A percentile compares a stretch with the other conserved stretches of the same genome.
Conservation (phyloP, 225 moss, liverwort and hornwort genomes). For the Polytrichum commune region DNA sequence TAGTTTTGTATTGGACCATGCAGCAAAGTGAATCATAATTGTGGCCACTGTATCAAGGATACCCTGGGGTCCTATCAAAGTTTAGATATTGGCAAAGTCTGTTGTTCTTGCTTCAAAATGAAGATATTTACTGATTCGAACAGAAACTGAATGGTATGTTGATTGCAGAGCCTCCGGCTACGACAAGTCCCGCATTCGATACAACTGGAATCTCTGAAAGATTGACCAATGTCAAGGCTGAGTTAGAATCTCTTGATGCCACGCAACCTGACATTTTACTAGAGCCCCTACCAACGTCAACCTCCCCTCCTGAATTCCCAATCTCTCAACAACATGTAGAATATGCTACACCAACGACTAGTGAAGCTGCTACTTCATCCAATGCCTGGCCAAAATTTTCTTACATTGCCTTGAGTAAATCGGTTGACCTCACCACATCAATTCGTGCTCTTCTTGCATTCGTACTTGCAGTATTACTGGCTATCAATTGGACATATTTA, state of each 20-base stretch:
- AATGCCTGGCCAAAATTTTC: conserved; percentile 25
- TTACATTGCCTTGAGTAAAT: conserved; percentile 24
- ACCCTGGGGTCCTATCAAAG: too few species aligned
- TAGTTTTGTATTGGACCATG: too few species aligned
- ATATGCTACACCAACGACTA: conserved; percentile 5
- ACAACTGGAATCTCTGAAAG: conserved; percentile 18
- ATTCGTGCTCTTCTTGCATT: conserved; percentile 42
- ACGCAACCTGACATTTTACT: conserved; percentile 18
- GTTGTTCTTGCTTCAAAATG: too few species aligned
- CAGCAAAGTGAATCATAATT: too few species aligned
- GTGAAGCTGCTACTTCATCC: neutral
- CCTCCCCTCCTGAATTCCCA: conserved; percentile 8
- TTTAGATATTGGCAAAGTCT: too few species aligned
- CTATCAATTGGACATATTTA: conserved; percentile 38
- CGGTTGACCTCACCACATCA: conserved; percentile 34
- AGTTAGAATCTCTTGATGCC: conserved; percentile 22
- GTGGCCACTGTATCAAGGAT: too few species aligned
- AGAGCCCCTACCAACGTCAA: conserved; percentile 11
- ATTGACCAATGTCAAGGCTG: conserved; percentile 12
- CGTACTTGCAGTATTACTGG: conserved; percentile 41
- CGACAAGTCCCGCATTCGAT: conserved; percentile 9
- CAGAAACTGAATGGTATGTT: neutral
- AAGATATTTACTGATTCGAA: neutral
- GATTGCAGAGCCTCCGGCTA: conserved; percentile 24
- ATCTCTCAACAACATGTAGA: conserved; percentile 13